These are phyloP conservation scores for Ceratobasidium sp. DNA, from an alignment of 1,284 basidiomycete genomes.

Conservation along the genomic window DNA sequence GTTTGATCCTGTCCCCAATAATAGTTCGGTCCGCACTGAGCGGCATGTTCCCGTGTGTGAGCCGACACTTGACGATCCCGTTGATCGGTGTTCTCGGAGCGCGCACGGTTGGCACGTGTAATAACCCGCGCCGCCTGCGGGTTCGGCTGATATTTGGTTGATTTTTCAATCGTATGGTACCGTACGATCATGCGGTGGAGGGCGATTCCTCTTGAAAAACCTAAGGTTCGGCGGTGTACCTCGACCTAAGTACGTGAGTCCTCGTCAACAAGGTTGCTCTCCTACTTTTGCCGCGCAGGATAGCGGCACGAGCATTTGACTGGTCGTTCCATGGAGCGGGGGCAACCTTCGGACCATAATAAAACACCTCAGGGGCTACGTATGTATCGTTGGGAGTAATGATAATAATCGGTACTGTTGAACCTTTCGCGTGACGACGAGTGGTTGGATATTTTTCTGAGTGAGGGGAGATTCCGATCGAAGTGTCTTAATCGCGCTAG, in stretches of 20 bases:
- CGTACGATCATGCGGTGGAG: no score
- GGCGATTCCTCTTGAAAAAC: no score
- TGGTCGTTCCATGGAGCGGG: background rate
- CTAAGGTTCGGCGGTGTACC: no score
- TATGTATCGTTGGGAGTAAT: no score
- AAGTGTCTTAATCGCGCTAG: no score
- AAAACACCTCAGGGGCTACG: background rate
- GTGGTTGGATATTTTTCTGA: no score
- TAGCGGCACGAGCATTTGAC: background rate
- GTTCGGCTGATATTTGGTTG: background rate
- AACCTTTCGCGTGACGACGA: no score
- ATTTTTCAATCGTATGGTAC: background rate
- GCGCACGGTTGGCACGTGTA: background rate
- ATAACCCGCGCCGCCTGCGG: background rate
- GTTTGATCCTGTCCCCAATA: background rate
- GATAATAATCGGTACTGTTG: no score
- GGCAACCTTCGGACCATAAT: background rate
- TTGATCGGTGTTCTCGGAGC: constrained; percentile 5
- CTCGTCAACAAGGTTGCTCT: background rate
- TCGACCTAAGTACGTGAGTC: background rate
- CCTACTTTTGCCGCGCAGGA: background rate
- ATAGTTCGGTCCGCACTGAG: background rate
- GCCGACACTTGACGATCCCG: background rate
- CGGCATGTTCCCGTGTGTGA: background rate
- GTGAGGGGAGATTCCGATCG: no score